A percentile compares a stretch with the other conserved stretches of the same genome.
Conservation (phyloP, 106 monocot species). For the Cymbidium sinense region DNA sequence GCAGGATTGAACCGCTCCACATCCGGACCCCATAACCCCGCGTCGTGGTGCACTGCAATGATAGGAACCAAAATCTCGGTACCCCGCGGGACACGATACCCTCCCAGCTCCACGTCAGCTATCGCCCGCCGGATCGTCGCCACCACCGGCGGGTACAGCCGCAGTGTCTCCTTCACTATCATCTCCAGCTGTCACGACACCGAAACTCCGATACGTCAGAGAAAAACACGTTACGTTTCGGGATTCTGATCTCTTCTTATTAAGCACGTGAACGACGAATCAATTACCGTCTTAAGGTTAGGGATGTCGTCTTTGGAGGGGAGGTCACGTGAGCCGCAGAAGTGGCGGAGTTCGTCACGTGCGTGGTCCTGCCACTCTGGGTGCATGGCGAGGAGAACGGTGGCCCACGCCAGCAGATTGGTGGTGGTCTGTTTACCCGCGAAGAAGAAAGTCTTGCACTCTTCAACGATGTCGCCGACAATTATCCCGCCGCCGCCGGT, state of each 20-base stretch:
- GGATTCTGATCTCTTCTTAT: background rate
- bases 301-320: constrained; percentile 63
- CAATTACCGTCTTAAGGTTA: constrained; percentile 77
- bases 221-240: background rate
- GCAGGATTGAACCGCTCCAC: constrained; percentile 49
- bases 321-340: constrained; percentile 52
- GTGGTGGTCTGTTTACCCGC: constrained; percentile 89
- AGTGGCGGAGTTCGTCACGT: constrained; percentile 56
- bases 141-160: constrained; percentile 74
- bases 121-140: no score
- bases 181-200: constrained; percentile 46
- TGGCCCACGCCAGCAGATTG: constrained; percentile 80
- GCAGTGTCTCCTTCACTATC: constrained; percentile 65
- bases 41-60: constrained; percentile 69
- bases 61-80: constrained; percentile 71
- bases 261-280: no score
- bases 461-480: constrained; percentile 59
- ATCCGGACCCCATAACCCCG: constrained; percentile 54
- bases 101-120: constrained; percentile 43
- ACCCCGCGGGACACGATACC: constrained; percentile 36
- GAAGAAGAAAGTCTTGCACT: constrained; percentile 98
- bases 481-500: constrained; percentile 10
- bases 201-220: no score
- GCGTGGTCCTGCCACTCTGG: constrained; percentile 81
- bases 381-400: constrained; percentile 80